These are phyloP conservation scores for Haemoproteus tartakovskyi DNA, from an alignment of 169 alveolate species.

Conservation along the genomic window DNA sequence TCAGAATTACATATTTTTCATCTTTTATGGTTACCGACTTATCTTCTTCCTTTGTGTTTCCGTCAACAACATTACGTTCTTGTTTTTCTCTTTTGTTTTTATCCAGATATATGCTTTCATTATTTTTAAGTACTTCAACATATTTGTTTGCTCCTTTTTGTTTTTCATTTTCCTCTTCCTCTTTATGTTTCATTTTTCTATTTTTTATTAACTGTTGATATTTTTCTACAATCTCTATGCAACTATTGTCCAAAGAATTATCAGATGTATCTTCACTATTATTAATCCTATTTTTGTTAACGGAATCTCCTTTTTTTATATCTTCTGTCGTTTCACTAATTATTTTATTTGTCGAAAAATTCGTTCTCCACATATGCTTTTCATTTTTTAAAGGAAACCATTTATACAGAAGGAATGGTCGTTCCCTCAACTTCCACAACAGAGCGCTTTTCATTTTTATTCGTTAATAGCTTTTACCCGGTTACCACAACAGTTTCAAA, in stretches of 20 bases:
- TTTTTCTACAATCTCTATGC: constrained; percentile 7
- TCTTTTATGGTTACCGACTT: neutral
- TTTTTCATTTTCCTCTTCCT: neutral
- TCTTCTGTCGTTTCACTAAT: neutral
- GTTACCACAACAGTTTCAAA: no score
- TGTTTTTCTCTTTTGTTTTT: neutral
- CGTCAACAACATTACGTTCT: neutral
- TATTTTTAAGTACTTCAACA: neutral
- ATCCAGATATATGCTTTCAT: no score
- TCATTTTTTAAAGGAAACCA: no score
- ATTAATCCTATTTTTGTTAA: no score
- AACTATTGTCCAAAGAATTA: constrained; percentile 6
- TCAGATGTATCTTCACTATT: no score
- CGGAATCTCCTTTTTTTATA: neutral
- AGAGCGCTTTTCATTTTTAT: no score
- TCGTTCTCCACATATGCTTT: no score
- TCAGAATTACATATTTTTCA: constrained; percentile 49
- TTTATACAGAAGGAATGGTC: no score
- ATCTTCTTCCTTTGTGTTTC: neutral
- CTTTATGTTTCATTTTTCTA: neutral
- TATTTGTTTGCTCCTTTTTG: neutral
- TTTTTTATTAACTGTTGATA: constrained; percentile 16
- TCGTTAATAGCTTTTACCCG: no score
- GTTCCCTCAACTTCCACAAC: no score
- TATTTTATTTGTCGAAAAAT: neutral